Evolutionary conservation across 345 rosid genomes (phyloP).

Genomic region (Eucalyptus polyanthemos): DNA sequence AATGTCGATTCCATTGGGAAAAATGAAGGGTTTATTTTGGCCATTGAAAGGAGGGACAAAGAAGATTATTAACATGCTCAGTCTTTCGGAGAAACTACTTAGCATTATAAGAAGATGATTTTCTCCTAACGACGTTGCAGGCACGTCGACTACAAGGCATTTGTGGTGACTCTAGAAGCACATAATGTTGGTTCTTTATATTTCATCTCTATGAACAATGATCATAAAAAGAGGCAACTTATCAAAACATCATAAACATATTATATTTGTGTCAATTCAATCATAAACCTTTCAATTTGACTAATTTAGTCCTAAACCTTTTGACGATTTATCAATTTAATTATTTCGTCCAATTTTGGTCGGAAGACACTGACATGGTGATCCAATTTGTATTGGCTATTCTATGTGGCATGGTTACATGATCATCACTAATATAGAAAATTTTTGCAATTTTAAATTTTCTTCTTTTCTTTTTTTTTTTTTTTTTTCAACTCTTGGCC

Average conservation of each 20-base stretch:
- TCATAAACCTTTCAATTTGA: neutral
- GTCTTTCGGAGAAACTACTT: neutral
- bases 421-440: rapidly evolving
- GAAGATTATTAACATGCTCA: neutral
- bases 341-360: neutral
- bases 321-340: neutral
- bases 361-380: rapidly evolving
- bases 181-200: neutral
- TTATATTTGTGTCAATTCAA: rapidly evolving
- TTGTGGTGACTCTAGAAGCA: neutral
- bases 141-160: neutral
- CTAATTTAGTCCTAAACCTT: rapidly evolving
- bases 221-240: neutral
- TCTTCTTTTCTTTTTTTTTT: too few relatives aligned
- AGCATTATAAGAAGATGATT: neutral
- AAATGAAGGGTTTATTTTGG: neutral
- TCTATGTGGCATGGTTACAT: rapidly evolving
- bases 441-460: neutral
- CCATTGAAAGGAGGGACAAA: neutral
- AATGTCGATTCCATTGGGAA: neutral
- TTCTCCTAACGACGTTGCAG: neutral
- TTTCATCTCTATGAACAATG: neutral
- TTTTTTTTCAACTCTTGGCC: neutral
- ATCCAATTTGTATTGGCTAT: rapidly evolving
- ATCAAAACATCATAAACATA: neutral